Conservation (phyloP, 2,329 filamentous ascomycete species). For the Aspergillus awamori region DNA sequence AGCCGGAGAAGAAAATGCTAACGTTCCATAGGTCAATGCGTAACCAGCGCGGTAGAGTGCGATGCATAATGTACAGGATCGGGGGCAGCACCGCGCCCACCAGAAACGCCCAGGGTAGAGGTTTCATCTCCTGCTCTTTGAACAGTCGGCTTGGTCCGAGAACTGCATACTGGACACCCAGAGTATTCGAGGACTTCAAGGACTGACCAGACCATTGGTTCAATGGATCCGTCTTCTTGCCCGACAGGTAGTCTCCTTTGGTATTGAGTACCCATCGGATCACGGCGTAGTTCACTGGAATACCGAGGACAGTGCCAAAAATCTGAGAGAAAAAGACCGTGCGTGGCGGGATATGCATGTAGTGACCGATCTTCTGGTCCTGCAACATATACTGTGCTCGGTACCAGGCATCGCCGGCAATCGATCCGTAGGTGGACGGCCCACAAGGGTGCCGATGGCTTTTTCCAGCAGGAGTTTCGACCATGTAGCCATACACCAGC, state of each 20-base stretch:
- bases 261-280: slow-evolving; percentile 62
- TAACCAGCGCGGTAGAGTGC: slow-evolving; percentile 52
- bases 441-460: slow-evolving; percentile 61
- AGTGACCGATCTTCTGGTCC: slow-evolving; percentile 67
- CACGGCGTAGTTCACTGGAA: slow-evolving; percentile 64
- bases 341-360: slow-evolving; percentile 63
- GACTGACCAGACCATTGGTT: slow-evolving; percentile 65
- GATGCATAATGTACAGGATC: slow-evolving; percentile 55
- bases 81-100: slow-evolving; percentile 35
- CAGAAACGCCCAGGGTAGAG: slow-evolving; percentile 38
- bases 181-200: slow-evolving; percentile 55
- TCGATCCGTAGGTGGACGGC: slow-evolving; percentile 60
- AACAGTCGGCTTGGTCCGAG: slow-evolving; percentile 47
- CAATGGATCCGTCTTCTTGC: slow-evolving; percentile 55
- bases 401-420: slow-evolving; percentile 66
- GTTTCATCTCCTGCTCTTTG: slow-evolving; percentile 29
- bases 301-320: slow-evolving; percentile 60
- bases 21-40: slow-evolving; percentile 63
- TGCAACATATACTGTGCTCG: slow-evolving; percentile 61
- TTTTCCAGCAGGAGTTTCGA: slow-evolving; percentile 50
- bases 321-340: slow-evolving; percentile 64
- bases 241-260: slow-evolving; percentile 59
- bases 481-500: slow-evolving; percentile 63
- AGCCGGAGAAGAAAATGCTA: slow-evolving; percentile 63
- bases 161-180: slow-evolving; percentile 63